Percentiles rank a stretch among this genome's conserved stretches.
These are phyloP conservation scores for Cystobasidium ongulense DNA, from an alignment of 768 basidiomycete species.

Conservation along the genomic window DNA sequence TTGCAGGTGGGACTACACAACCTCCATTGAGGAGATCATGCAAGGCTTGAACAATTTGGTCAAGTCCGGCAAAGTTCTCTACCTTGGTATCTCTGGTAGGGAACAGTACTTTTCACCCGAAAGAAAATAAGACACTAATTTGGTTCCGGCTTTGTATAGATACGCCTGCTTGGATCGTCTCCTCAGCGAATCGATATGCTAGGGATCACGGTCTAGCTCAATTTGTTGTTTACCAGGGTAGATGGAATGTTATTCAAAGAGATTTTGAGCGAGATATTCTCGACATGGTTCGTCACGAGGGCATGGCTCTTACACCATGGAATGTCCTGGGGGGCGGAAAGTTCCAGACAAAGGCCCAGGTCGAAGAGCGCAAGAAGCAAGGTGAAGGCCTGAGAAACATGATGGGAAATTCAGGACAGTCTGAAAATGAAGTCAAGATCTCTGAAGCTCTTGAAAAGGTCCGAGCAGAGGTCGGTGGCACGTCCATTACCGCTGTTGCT, in stretches of 20 bases:
- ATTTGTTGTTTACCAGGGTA: slow-evolving; percentile 55
- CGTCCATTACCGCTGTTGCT: slow-evolving; percentile 23
- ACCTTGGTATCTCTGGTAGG: slow-evolving; percentile 49
- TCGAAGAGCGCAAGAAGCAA: slow-evolving; percentile 28
- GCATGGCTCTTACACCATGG: slow-evolving; percentile 23
- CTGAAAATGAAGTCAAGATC: slow-evolving; percentile 11
- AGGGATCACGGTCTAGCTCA: slow-evolving; percentile 51
- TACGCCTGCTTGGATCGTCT: slow-evolving; percentile 53
- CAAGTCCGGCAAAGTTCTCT: slow-evolving; percentile 52
- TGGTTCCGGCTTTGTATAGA: slow-evolving; percentile 34
- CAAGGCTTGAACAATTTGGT: slow-evolving; percentile 53
- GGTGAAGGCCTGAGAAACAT: slow-evolving; percentile 26
- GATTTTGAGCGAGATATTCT: slow-evolving; percentile 56
- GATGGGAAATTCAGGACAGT: slow-evolving; percentile 20
- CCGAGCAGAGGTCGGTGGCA: slow-evolving; percentile 12
- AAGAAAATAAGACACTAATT: too few relatives aligned
- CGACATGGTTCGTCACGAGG: slow-evolving; percentile 21
- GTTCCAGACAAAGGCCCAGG: slow-evolving; percentile 21
- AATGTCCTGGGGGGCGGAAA: slow-evolving; percentile 24
- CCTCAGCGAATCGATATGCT: slow-evolving; percentile 53
- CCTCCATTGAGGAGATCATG: slow-evolving; percentile 56
- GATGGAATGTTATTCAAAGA: slow-evolving; percentile 42
- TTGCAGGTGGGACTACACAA: slow-evolving; percentile 51
- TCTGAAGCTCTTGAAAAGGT: slow-evolving; percentile 23
- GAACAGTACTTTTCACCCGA: too few relatives aligned